A percentile compares a stretch with the other conserved stretches of the same genome.
Evolutionary conservation across 768 basidiomycete genomes (phyloP).

Genomic region (Tricholoma flavovirens): DNA sequence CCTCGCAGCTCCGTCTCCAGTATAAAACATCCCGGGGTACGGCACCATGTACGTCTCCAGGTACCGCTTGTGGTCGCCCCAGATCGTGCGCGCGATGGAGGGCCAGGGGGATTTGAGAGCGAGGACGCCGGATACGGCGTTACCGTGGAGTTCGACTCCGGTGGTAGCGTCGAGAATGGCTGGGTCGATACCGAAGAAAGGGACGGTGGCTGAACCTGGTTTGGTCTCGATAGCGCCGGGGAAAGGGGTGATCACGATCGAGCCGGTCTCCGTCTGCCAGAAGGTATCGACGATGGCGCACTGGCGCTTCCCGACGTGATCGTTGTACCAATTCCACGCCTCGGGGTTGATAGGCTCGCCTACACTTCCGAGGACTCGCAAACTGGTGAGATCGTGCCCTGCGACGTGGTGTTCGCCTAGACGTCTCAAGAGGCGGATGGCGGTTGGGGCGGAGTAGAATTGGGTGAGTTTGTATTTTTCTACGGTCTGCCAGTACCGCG

Average conservation of each 20-base stretch:
- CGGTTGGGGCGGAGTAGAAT: constrained; percentile 92
- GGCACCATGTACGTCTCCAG: constrained; percentile 56
- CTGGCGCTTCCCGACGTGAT: constrained; percentile 81
- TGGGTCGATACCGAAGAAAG: constrained; percentile 93
- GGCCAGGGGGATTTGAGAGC: constrained; percentile 89
- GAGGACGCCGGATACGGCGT: constrained; percentile 87
- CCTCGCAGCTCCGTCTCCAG: constrained; percentile 94
- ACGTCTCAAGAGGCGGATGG: constrained; percentile 80
- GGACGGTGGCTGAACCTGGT: constrained; percentile 94
- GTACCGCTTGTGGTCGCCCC: constrained; percentile 82
- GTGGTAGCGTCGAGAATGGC: constrained; percentile 81
- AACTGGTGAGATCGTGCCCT: constrained; percentile 69
- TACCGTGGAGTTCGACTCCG: constrained; percentile 73
- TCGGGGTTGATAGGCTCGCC: constrained; percentile 99
- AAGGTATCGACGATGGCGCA: constrained; percentile 94
- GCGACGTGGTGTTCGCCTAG: constrained; percentile 85
- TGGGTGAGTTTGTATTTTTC: constrained; percentile 92
- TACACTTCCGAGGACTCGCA: constrained; percentile 88
- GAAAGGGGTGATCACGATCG: constrained; percentile 91
- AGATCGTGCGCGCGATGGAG: constrained; percentile 89
- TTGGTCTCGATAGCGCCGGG: constrained; percentile 96
- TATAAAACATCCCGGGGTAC: constrained; percentile 90
- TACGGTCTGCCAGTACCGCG: constrained; percentile 96
- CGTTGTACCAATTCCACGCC: constrained; percentile 99
- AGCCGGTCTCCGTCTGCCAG: constrained; percentile 98